Percentiles rank a stretch among this genome's conserved stretches.
These are phyloP conservation scores for Talaromyces amestolkiae DNA, from an alignment of 2,329 filamentous ascomycete species.

Conservation along the genomic window DNA sequence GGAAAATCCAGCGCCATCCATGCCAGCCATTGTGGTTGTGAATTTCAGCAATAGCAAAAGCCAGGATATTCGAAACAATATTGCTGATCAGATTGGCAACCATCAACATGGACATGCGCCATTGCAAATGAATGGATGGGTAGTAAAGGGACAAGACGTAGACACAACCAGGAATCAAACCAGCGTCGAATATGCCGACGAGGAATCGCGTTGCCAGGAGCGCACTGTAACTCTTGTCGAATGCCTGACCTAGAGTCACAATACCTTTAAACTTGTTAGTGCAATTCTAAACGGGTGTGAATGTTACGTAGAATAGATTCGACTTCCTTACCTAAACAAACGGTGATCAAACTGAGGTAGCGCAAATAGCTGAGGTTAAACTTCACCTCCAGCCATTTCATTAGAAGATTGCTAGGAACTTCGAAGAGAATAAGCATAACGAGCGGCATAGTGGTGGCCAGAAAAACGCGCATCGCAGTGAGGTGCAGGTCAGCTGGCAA, in stretches of 20 bases:
- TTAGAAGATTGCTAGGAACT: constrained; percentile 3
- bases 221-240: constrained; percentile 8
- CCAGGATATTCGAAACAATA: constrained; percentile 8
- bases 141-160: constrained; percentile 9
- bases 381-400: constrained; percentile 9
- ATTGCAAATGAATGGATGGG: constrained; percentile 9
- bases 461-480: not conserved
- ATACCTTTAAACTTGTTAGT: not conserved
- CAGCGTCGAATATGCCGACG: constrained; percentile 7
- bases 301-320: not conserved
- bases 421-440: constrained; percentile 11
- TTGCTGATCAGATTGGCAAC: constrained; percentile 12
- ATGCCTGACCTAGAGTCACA: constrained; percentile 11
- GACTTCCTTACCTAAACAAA: constrained; percentile 1
- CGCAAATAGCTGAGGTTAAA: constrained; percentile 7
- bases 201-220: constrained; percentile 8
- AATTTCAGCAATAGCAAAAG: constrained; percentile 7
- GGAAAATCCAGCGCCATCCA: constrained; percentile 12
- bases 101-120: constrained; percentile 15
- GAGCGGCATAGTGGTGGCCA: not conserved
- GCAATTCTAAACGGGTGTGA: not conserved
- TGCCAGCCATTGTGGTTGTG: constrained; percentile 7
- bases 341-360: constrained; percentile 7
- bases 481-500: constrained; percentile 1
- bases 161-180: constrained; percentile 10